Conservation (phyloP, 371 early-diverging fungal species). For the Cokeromyces recurvatus region DNA sequence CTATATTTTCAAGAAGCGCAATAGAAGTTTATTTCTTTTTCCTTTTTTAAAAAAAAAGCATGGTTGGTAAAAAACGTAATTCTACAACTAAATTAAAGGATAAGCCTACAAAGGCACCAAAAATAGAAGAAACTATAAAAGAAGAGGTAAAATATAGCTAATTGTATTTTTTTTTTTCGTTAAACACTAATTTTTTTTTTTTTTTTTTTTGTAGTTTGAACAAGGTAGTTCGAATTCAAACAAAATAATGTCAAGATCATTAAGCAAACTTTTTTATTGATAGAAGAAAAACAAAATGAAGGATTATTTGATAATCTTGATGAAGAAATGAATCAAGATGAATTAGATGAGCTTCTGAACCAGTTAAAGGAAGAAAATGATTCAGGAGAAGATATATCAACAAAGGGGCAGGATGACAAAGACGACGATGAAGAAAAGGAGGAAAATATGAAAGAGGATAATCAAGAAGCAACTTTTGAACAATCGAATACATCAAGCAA, state of each 20-base stretch:
- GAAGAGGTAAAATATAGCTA: too few relatives aligned
- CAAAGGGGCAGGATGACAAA: constrained; percentile 26
- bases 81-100: too few relatives aligned
- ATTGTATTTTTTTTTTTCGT: too few relatives aligned
- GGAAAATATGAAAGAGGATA: constrained; percentile 1
- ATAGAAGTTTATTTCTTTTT: too few relatives aligned
- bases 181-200: too few relatives aligned
- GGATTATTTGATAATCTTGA: constrained; percentile 41
- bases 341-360: constrained; percentile 24
- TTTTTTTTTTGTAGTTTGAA: too few relatives aligned
- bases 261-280: too few relatives aligned
- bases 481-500: constrained; percentile 14
- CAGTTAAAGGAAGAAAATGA: constrained; percentile 14
- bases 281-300: constrained; percentile 7
- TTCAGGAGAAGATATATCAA: constrained; percentile 15
- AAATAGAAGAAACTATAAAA: neutral
- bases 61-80: constrained; percentile 5
- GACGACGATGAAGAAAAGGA: constrained; percentile 11
- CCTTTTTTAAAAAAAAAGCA: neutral
- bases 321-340: constrained; percentile 30
- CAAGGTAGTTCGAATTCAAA: too few relatives aligned
- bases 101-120: neutral
- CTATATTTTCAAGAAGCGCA: too few relatives aligned
- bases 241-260: too few relatives aligned
- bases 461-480: constrained; percentile 10